Conservation (phyloP, 1,139 yeast species). For the Candida sp. region DNA sequence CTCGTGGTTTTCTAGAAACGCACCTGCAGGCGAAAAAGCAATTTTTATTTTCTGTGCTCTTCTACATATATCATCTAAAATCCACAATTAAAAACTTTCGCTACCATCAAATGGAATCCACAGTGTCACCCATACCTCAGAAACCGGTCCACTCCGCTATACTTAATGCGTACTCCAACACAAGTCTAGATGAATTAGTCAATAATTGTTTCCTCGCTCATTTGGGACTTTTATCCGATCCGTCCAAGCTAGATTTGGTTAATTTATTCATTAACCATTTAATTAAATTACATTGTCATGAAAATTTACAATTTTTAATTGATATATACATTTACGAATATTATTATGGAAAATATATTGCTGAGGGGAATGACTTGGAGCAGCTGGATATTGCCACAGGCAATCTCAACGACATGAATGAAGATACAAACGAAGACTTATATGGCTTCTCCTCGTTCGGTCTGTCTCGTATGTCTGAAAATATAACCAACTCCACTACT, state of each 20-base stretch:
- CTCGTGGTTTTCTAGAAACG: not conserved
- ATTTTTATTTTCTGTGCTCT: not conserved
- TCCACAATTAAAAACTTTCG: not conserved
- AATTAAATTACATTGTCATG: slow-evolving; percentile 37
- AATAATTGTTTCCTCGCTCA: slow-evolving; percentile 23
- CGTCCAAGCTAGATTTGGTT: slow-evolving; percentile 11
- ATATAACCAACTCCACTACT: not conserved
- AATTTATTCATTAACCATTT: slow-evolving; percentile 17
- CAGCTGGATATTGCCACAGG: not conserved
- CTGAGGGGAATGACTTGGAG: not conserved
- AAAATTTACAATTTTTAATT: slow-evolving; percentile 43
- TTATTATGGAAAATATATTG: slow-evolving; percentile 17
- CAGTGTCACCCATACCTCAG: slow-evolving; percentile 1
- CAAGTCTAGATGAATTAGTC: slow-evolving; percentile 22
- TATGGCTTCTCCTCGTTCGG: not conserved
- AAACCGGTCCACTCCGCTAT: slow-evolving; percentile 1
- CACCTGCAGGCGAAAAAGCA: not conserved
- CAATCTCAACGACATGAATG: not conserved
- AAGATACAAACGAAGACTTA: not conserved
- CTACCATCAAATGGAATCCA: not conserved
- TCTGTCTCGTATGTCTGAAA: not conserved
- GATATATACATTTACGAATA: slow-evolving; percentile 45
- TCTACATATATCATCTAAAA: not conserved
- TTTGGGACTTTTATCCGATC: slow-evolving; percentile 15
- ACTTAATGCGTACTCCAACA: slow-evolving; percentile 4